Evolutionary conservation across 1,284 basidiomycete species (phyloP).

Genomic region (Ustilago cynodontis): DNA sequence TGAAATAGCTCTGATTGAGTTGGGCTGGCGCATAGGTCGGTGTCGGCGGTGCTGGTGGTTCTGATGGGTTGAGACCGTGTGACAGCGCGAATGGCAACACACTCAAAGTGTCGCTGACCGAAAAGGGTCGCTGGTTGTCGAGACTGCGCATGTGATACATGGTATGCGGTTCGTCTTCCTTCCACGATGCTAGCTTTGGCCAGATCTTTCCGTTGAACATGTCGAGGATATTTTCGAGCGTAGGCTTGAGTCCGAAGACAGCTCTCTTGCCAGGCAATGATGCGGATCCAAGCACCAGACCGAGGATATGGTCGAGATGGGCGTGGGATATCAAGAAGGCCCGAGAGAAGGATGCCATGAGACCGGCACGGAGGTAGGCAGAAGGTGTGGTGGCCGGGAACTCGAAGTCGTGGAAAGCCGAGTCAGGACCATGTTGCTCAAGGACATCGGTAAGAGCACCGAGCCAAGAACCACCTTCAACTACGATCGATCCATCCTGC

Average conservation of each 20-base stretch:
- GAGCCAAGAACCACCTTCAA: conserved; percentile 70
- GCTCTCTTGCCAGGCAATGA: conserved; percentile 78
- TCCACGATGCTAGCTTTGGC: conserved; percentile 83
- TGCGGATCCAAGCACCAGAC: conserved; percentile 81
- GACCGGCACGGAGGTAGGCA: conserved; percentile 57
- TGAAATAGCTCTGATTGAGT: conserved; percentile 51
- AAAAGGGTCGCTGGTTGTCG: conserved; percentile 46
- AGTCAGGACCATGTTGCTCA: conserved; percentile 56
- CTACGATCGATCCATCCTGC: conserved; percentile 67
- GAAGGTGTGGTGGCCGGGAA: conserved; percentile 52
- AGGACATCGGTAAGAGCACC: conserved; percentile 62
- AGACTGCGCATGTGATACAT: conserved; percentile 66
- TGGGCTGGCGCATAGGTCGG: conserved; percentile 47
- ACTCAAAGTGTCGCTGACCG: conserved; percentile 47
- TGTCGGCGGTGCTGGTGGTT: conserved; percentile 60
- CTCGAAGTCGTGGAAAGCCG: conserved; percentile 58
- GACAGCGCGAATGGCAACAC: conserved; percentile 59
- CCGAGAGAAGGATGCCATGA: conserved; percentile 61
- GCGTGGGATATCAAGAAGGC: conserved; percentile 78
- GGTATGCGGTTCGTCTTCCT: conserved; percentile 71
- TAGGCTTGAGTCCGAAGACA: conserved; percentile 76
- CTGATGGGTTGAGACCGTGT: conserved; percentile 58
- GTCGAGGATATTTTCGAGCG: conserved; percentile 78
- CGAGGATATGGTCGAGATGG: conserved; percentile 83
- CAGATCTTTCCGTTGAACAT: conserved; percentile 84